phyloP scores from a whole-genome alignment of 768 basidiomycete genomes.

The Kockovaella imperatae region DNA sequence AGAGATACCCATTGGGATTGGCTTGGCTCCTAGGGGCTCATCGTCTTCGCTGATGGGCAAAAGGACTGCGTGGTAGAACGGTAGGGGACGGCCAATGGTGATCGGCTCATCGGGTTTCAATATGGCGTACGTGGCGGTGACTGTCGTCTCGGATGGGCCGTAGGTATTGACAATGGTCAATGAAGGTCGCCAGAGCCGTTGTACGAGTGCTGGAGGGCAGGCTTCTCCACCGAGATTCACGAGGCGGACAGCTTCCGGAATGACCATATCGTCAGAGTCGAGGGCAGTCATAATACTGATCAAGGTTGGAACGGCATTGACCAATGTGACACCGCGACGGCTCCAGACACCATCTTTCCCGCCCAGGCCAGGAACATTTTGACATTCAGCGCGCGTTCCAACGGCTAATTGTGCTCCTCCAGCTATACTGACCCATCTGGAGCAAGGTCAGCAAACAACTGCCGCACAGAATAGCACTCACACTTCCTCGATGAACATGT shows the following conservation, averaged over 20 bases:
- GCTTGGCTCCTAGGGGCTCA: too few species aligned
- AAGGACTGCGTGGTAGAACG: not conserved
- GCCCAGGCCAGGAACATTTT: not conserved
- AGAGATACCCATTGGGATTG: not conserved
- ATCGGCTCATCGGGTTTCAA: not conserved
- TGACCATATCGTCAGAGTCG: not conserved
- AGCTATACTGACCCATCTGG: slow-evolving; percentile 1
- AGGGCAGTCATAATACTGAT: slow-evolving; percentile 2
- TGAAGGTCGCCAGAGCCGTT: not conserved
- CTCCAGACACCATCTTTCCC: not conserved
- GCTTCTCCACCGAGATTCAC: slow-evolving; percentile 3
- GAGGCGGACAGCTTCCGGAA: not conserved
- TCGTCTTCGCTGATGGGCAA: too few species aligned
- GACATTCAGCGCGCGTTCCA: not conserved
- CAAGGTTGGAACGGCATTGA: slow-evolving; percentile 1
- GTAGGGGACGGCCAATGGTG: not conserved
- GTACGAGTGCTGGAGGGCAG: not conserved
- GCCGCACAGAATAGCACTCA: not conserved
- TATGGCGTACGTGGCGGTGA: slow-evolving; percentile 1
- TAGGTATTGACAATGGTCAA: not conserved
- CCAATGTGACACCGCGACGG: not conserved
- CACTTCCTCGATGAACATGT: slow-evolving; percentile 4
- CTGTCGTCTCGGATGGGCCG: slow-evolving; percentile 1
- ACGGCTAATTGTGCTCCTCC: not conserved
- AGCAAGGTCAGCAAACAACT: not conserved